Evolutionary conservation across 768 basidiomycete species (phyloP), one percentile per base, ranked within the genome.

Genomic region (Kwoniella botswanensis): DNA sequence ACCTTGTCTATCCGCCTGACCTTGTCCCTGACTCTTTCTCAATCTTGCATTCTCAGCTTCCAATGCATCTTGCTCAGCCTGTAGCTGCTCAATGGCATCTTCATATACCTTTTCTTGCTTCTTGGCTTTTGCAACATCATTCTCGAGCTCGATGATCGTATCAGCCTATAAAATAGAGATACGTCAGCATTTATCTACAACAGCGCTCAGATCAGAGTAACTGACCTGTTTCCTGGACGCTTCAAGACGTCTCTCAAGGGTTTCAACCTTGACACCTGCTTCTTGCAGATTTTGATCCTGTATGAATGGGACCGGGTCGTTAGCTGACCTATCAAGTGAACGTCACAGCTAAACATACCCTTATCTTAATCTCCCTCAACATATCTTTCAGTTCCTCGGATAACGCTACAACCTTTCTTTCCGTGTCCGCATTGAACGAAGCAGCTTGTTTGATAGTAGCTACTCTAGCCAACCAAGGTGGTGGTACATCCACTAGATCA

Each of bases 241-340:
- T 80, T 98, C 95, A 87, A 94, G 90, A 42, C 94, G 88, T 57
- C 94, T 89, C 81, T 97, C 94, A 89, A 98, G 92, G 15, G 95
- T 87, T 82, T 98, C 93, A 67, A 98, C 93, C 86, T 95, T 98
- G 66, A 98, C 94, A 2, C 86, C 86, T 4, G 90, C 86, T 79
- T 98, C 97, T 82, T 98, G 94, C 44, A 93, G 90, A 26, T 84
- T 87, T 86, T 97, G 94, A 72, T 98, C 97, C 84, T 93, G 90
- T 21, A 43, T 3, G 1, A n/a, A 65, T 18, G 0, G 63, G 13
- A 42, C 44, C 6, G 6, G 4, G 0, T 13, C n/a, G 26, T 61
- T 17, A 61, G 59, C 62, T 22, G 18, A 22, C 41, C 10, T 46
- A 42, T 18, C 1, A 15, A 17, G n/a, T 42, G 26, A 4, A 44